phyloP scores from a whole-genome alignment of 208 protist genomes.

The Leishmania tropica region DNA sequence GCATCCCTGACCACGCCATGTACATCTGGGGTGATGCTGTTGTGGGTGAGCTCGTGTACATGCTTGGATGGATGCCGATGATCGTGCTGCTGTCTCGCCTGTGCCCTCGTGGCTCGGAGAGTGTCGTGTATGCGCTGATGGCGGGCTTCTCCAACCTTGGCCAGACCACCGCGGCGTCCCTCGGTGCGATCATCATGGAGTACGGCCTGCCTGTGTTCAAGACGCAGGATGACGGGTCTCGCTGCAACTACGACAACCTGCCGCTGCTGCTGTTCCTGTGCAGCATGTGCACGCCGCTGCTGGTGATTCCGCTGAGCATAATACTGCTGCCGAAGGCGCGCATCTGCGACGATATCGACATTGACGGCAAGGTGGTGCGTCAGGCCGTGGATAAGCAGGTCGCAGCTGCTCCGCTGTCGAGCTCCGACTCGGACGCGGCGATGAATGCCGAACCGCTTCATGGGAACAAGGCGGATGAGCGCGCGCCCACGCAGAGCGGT shows the following conservation, averaged over 20 bases:
- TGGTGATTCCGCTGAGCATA: constrained; percentile 33
- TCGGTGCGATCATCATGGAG: constrained; percentile 58
- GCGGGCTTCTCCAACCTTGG: constrained; percentile 79
- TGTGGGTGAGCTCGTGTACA: constrained; percentile 57
- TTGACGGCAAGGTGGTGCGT: constrained; percentile 38
- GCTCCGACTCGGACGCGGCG: not conserved
- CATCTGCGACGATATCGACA: constrained; percentile 27
- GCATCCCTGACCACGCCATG: constrained; percentile 58
- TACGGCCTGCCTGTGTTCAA: constrained; percentile 42
- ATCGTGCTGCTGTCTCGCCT: constrained; percentile 78
- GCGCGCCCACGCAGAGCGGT: not conserved
- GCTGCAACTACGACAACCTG: constrained; percentile 64
- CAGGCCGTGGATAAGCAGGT: constrained; percentile 5
- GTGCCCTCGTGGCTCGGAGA: constrained; percentile 77
- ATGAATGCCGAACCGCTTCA: not conserved
- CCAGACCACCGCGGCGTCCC: constrained; percentile 30
- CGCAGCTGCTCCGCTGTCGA: constrained; percentile 1
- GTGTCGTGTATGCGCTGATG: constrained; percentile 76
- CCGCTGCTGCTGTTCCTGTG: constrained; percentile 50
- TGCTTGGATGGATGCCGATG: constrained; percentile 71
- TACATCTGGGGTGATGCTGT: constrained; percentile 69
- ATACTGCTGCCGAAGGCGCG: too few species aligned
- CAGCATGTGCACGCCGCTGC: constrained; percentile 46
- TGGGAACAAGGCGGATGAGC: too few species aligned
- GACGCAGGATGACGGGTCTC: constrained; percentile 12